Evolutionary conservation across 108 stramenopile genomes (phyloP), one percentile per base, ranked within the genome.

Genomic region (Cyclotella baltica): DNA sequence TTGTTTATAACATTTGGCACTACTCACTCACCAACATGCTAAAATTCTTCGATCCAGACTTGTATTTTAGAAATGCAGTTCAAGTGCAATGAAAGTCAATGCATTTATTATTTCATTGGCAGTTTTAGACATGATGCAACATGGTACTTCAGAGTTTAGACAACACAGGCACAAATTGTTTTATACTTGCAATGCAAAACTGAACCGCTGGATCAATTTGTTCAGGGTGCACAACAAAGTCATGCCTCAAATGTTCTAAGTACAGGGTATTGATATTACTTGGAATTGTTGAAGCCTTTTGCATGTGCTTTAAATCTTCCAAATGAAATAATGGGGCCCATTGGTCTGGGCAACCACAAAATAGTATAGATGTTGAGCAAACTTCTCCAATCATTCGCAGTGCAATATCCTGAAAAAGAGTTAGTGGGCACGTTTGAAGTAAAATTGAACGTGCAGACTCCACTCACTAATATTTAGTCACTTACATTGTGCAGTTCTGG

Each of bases 261-360:
- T 87, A 86, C 15, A 46, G 38, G 8, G 43, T 63, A 3, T 64
- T 20, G 22, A 88, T 62, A 33, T 78, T 90, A 18, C 66, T 63
- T 36, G 83, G 72, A 25, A 86, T 66, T 33, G 66, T 35, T 11
- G 73, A 72, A 0, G 47, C 34, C 1, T 47, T n/a, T 58, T 80
- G 63, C 65, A 88, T 28, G 15, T 67, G 29, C 43, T 64, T 27
- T 59, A 89, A 70, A 40, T 90, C 85, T 38, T 83, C 25, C 56
- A 85, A 57, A 36, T 92, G 91, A 76, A 57, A 66, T 33, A 67
- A 15, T 3, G 93, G 93, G 22, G 89, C 87, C 93, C 93, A 94
- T 51, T 88, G 83, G 68, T 90, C 91, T 52, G 88, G 87, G 25
- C 72, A 70, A 29, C 84, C 89, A 58, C 82, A 84, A 67, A 83